A percentile compares a stretch with the other conserved stretches of the same genome.
Evolutionary conservation across 2,329 filamentous ascomycete species (phyloP).

Genomic region (Drechslera avenae): DNA sequence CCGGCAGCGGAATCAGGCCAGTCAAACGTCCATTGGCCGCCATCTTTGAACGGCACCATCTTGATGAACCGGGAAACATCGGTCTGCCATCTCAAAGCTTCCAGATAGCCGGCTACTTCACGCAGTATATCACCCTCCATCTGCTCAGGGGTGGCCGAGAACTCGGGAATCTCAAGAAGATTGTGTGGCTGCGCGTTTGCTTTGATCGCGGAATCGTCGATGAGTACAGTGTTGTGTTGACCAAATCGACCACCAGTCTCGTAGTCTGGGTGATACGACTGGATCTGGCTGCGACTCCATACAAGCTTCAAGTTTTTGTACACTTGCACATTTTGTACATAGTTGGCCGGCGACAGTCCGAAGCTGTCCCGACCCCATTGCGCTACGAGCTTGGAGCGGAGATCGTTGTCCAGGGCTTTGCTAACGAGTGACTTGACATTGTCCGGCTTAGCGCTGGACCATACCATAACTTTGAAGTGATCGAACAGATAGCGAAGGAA

Average conservation of each 20-base stretch:
- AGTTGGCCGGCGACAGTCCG: conserved; percentile 68
- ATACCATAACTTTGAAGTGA: conserved; percentile 81
- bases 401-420: conserved; percentile 63
- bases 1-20: conserved; percentile 26
- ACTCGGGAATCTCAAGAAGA: conserved; percentile 80
- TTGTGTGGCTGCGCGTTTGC: conserved; percentile 83
- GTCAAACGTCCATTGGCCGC: conserved; percentile 35
- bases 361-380: conserved; percentile 82
- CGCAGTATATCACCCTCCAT: conserved; percentile 53
- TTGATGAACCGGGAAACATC: conserved; percentile 69
- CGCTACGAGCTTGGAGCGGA: conserved; percentile 65
- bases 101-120: conserved; percentile 59
- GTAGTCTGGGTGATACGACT: conserved; percentile 50
- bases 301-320: conserved; percentile 82
- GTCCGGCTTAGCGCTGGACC: conserved; percentile 79
- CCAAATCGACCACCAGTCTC: conserved; percentile 62
- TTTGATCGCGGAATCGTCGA: conserved; percentile 86
- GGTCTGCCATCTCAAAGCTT: conserved; percentile 55
- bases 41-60: conserved; percentile 35
- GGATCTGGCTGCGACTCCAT: conserved; percentile 63
- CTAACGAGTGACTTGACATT: conserved; percentile 74
- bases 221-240: conserved; percentile 84
- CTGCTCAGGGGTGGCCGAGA: conserved; percentile 56
- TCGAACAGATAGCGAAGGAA: conserved; percentile 78
- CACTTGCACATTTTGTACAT: conserved; percentile 74